Evolutionary conservation across 768 basidiomycete genomes (phyloP).

Genomic region (Russula brevipes): DNA sequence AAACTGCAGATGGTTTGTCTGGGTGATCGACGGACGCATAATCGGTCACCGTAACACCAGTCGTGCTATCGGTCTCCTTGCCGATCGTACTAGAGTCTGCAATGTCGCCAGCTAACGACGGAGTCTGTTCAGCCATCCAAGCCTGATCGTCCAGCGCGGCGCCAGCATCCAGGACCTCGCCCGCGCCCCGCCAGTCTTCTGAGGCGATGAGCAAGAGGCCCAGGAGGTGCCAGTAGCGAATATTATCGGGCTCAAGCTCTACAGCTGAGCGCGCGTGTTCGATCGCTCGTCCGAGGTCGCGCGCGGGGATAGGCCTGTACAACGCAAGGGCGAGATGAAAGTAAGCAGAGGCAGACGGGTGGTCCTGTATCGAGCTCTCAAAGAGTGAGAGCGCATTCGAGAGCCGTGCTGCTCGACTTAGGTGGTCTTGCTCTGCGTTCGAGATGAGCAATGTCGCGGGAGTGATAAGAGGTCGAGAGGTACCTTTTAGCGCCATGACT

Average conservation of each 20-base stretch:
- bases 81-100: conserved; percentile 12
- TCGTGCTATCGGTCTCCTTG: neutral
- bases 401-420: conserved; percentile 55
- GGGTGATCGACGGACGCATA: neutral
- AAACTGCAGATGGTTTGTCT: neutral
- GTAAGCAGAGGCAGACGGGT: conserved; percentile 53
- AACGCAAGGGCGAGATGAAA: conserved; percentile 80
- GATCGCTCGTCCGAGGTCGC: conserved; percentile 65
- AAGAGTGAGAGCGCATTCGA: conserved; percentile 51
- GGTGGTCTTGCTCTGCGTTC: conserved; percentile 58
- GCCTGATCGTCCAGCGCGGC: conserved; percentile 47
- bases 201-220: conserved; percentile 73
- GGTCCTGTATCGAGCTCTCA: conserved; percentile 41
- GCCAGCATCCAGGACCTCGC: conserved; percentile 73
- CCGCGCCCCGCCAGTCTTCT: conserved; percentile 76
- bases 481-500: conserved; percentile 67
- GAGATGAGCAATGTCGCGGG: neutral
- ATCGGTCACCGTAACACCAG: neutral
- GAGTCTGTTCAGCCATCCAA: conserved; percentile 27
- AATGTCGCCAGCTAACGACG: conserved; percentile 1
- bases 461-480: conserved; percentile 14
- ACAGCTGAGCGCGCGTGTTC: conserved; percentile 65
- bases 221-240: conserved; percentile 88
- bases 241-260: conserved; percentile 54
- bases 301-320: conserved; percentile 55